Evolutionary conservation across 2,329 filamentous ascomycete genomes (phyloP).

Genomic region (Cladosporium sp.): DNA sequence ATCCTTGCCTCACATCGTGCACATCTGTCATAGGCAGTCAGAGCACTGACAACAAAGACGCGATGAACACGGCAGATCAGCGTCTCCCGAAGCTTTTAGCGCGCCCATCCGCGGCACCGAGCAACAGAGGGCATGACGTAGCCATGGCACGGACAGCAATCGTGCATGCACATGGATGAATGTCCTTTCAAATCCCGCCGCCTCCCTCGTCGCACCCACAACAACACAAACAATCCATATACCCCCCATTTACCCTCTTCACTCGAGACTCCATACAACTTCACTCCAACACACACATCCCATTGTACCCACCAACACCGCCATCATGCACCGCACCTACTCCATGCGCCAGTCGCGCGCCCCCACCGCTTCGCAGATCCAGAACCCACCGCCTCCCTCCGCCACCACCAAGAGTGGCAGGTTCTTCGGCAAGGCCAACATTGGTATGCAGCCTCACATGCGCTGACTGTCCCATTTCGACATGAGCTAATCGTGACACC

Average conservation of each 20-base stretch:
- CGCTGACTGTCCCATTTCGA: not conserved
- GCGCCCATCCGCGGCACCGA: not conserved
- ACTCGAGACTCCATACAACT: not conserved
- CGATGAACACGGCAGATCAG: not conserved
- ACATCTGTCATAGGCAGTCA: not conserved
- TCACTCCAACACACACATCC: not conserved
- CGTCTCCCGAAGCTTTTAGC: not conserved
- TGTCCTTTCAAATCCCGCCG: not conserved
- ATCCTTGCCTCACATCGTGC: constrained; percentile 1
- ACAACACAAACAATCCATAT: constrained; percentile 6
- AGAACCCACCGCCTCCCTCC: constrained; percentile 90
- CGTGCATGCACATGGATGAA: not conserved
- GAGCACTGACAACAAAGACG: constrained; percentile 9
- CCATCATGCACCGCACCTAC: constrained; percentile 92
- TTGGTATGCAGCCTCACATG: constrained; percentile 63
- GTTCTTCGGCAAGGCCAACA: constrained; percentile 80
- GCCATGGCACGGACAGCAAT: not conserved
- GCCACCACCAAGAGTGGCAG: constrained; percentile 90
- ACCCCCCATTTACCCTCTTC: not conserved
- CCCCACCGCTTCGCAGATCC: constrained; percentile 85
- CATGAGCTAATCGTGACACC: constrained; percentile 15
- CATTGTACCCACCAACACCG: constrained; percentile 25
- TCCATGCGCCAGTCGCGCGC: constrained; percentile 97
- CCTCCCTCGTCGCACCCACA: not conserved
- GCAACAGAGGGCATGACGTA: not conserved